phyloP scores from a whole-genome alignment of 73 alveolate genomes.

The Uronychia binucleata region DNA sequence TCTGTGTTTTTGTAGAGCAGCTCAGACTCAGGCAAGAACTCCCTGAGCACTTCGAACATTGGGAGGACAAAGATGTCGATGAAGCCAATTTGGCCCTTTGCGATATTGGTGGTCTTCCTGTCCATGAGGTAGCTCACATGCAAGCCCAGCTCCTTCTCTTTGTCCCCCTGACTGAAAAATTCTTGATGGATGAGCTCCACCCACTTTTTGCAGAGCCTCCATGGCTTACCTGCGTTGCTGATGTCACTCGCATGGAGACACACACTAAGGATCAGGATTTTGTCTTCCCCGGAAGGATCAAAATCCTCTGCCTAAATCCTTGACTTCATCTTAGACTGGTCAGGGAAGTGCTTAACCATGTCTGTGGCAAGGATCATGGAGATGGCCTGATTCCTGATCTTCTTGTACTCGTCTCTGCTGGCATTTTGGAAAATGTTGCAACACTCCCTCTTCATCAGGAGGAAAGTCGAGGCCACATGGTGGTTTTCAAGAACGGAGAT shows the following conservation, averaged over 20 bases:
- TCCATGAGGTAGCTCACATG: slow-evolving; percentile 51
- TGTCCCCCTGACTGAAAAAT: slow-evolving; percentile 76
- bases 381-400: slow-evolving; percentile 10
- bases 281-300: slow-evolving; percentile 25
- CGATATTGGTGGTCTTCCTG: slow-evolving; percentile 57
- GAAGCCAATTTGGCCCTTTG: slow-evolving; percentile 62
- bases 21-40: slow-evolving; percentile 12
- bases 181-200: slow-evolving; percentile 66
- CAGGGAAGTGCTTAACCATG: slow-evolving; percentile 51
- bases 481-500: slow-evolving; percentile 42
- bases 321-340: slow-evolving; percentile 10
- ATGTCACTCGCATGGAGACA: slow-evolving; percentile 49
- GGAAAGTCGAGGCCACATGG: slow-evolving; percentile 21
- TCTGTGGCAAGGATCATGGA: slow-evolving; percentile 48
- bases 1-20: neutral
- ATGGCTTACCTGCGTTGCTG: slow-evolving; percentile 63
- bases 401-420: neutral
- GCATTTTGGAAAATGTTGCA: neutral
- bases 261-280: slow-evolving; percentile 6
- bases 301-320: slow-evolving; percentile 18
- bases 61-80: slow-evolving; percentile 56
- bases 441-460: neutral
- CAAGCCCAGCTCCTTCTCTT: slow-evolving; percentile 67
- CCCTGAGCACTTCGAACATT: slow-evolving; percentile 19
- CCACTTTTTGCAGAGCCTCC: slow-evolving; percentile 68